Evolutionary conservation across 768 basidiomycete genomes (phyloP).

Genomic region (Filobasidium wieringae): DNA sequence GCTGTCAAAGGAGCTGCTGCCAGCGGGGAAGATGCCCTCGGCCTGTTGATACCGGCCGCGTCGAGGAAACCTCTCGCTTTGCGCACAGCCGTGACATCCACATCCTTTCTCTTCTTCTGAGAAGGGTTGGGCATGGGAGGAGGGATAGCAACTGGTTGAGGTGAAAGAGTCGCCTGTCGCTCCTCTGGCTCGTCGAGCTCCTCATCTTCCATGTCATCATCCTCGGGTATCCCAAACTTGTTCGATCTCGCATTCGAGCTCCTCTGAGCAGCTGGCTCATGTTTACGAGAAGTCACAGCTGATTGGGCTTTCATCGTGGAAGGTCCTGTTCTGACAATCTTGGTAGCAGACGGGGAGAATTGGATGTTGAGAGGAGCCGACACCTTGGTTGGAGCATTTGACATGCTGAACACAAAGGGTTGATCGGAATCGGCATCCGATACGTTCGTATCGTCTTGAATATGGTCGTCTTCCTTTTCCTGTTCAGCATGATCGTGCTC

Average conservation of each 20-base stretch:
- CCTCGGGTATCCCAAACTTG: neutral
- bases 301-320: neutral
- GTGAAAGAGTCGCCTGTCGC: neutral
- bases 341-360: neutral
- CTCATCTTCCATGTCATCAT: neutral
- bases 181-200: too few species aligned
- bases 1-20: neutral
- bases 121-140: neutral
- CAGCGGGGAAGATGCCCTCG: neutral
- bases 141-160: neutral
- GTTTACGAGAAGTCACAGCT: neutral
- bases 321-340: neutral
- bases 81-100: neutral
- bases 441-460: too few species aligned
- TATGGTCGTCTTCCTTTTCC: neutral
- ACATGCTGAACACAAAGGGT: neutral
- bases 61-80: neutral
- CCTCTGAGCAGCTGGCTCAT: neutral
- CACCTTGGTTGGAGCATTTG: neutral
- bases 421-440: neutral
- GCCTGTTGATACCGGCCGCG: neutral
- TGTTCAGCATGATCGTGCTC: neutral
- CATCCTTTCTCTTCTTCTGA: neutral
- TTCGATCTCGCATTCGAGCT: neutral
- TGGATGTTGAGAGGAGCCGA: neutral